Conservation (phyloP, 2,329 filamentous ascomycete genomes). For the Shiraia sp. region DNA sequence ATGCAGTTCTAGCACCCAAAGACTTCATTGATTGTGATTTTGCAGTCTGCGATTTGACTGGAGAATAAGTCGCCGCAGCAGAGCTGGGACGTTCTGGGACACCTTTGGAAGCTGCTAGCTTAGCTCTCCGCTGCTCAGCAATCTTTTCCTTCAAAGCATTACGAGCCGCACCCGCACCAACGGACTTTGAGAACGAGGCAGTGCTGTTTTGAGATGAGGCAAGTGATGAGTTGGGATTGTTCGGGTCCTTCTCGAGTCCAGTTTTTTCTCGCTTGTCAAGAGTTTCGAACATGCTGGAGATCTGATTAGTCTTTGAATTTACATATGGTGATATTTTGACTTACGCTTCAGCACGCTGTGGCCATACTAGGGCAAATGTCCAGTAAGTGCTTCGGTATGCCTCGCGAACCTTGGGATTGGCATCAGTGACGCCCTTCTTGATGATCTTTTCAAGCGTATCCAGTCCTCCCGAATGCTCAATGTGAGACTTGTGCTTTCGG, state of each 20-base stretch:
- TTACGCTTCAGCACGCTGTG: conserved; percentile 72
- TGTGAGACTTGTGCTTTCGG: conserved; percentile 76
- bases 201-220: conserved; percentile 54
- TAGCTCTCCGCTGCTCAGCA: conserved; percentile 73
- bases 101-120: conserved; percentile 47
- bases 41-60: conserved; percentile 41
- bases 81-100: conserved; percentile 61
- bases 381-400: conserved; percentile 85
- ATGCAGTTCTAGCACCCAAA: conserved; percentile 29
- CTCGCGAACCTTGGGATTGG: conserved; percentile 88
- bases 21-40: conserved; percentile 35
- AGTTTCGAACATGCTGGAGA: conserved; percentile 70
- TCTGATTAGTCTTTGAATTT: conserved; percentile 19
- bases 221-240: conserved; percentile 71
- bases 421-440: conserved; percentile 83
- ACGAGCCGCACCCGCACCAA: conserved; percentile 53
- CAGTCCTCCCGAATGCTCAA: conserved; percentile 83
- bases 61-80: conserved; percentile 58
- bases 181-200: conserved; percentile 48
- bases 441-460: conserved; percentile 86
- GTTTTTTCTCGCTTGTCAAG: conserved; percentile 80
- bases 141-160: conserved; percentile 78
- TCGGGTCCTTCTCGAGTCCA: conserved; percentile 78
- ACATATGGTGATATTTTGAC: conserved; percentile 36
- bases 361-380: conserved; percentile 79